phyloP scores from a whole-genome alignment of 2,329 filamentous ascomycete genomes.

The Hymenoscyphus salicellus region DNA sequence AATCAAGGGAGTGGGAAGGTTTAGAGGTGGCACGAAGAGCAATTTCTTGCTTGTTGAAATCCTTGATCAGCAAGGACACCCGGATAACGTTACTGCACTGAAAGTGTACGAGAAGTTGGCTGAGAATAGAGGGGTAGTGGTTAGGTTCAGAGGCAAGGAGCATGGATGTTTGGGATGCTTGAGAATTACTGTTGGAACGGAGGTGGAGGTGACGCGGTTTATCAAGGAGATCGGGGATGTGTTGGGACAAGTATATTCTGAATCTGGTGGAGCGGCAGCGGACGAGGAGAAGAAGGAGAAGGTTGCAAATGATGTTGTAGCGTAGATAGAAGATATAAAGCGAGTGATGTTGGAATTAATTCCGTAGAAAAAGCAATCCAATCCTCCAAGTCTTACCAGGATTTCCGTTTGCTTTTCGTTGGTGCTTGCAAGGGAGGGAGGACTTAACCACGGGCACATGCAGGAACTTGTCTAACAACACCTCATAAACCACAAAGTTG shows the following conservation, averaged over 20 bases:
- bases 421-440: neutral
- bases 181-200: conserved; percentile 88
- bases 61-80: conserved; percentile 66
- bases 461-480: neutral
- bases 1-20: conserved; percentile 74
- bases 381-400: too few relatives aligned
- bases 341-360: neutral
- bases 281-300: conserved; percentile 27
- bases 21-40: conserved; percentile 74
- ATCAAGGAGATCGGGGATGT: conserved; percentile 59
- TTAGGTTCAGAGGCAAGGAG: conserved; percentile 91
- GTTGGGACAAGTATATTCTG: conserved; percentile 26
- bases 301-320: conserved; percentile 27
- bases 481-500: neutral
- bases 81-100: conserved; percentile 75
- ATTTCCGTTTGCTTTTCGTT: too few relatives aligned
- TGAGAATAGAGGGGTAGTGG: conserved; percentile 83
- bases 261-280: neutral
- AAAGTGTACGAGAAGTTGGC: conserved; percentile 82
- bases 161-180: conserved; percentile 84
- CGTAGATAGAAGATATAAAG: conserved; percentile 19
- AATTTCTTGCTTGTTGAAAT: conserved; percentile 95
- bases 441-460: neutral
- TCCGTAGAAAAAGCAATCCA: too few relatives aligned
- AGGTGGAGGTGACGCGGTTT: conserved; percentile 78